Evolutionary conservation across 305 asterid species (phyloP).

Genomic region (Solanum hybrid): DNA sequence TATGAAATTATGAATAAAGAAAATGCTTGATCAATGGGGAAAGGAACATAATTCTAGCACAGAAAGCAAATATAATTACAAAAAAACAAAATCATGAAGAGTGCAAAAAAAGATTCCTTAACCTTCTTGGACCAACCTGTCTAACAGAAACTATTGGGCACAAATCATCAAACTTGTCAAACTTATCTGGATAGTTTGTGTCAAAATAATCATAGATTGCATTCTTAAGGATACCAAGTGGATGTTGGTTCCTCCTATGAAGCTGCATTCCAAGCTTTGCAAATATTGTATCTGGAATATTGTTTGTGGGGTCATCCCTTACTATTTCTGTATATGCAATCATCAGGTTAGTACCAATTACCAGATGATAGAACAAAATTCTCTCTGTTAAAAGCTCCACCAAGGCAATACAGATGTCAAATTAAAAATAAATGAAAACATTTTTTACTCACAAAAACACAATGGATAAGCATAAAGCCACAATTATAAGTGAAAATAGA

Average conservation of each 20-base stretch:
- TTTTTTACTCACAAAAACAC: background rate
- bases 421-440: background rate
- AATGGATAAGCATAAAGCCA: background rate
- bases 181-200: slow-evolving; percentile 49
- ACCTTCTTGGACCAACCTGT: slow-evolving; percentile 28
- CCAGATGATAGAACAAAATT: background rate
- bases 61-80: background rate
- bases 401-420: background rate
- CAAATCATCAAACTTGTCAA: slow-evolving; percentile 58
- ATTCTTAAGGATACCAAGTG: slow-evolving; percentile 72
- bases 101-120: background rate
- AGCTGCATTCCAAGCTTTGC: slow-evolving; percentile 81
- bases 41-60: background rate
- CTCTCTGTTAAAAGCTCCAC: background rate
- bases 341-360: slow-evolving; percentile 5
- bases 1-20: background rate
- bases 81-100: background rate
- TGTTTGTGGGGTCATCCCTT: slow-evolving; percentile 72
- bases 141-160: slow-evolving; percentile 62
- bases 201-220: slow-evolving; percentile 70
- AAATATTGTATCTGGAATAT: slow-evolving; percentile 67
- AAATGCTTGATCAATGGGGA: background rate
- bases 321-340: slow-evolving; percentile 49
- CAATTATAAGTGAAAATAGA: background rate
- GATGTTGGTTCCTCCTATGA: slow-evolving; percentile 74